phyloP scores from a whole-genome alignment of 2,329 filamentous ascomycete species.

The Colletotrichum endophyticum region DNA sequence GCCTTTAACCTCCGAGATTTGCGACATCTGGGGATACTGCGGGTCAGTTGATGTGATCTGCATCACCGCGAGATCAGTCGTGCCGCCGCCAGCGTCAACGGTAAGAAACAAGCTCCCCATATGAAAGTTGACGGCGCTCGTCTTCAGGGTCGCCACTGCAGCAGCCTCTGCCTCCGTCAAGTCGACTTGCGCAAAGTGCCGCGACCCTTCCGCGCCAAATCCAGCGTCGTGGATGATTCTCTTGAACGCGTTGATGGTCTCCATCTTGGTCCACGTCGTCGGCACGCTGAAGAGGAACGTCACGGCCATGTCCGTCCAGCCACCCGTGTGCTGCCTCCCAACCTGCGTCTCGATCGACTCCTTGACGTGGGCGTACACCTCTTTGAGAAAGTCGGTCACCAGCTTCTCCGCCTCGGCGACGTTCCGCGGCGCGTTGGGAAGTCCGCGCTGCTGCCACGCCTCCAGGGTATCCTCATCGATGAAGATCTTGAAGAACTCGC shows the following conservation, averaged over 20 bases:
- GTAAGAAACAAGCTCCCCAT: slow-evolving; percentile 45
- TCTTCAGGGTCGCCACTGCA: slow-evolving; percentile 50
- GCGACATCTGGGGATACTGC: slow-evolving; percentile 32
- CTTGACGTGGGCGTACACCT: slow-evolving; percentile 54
- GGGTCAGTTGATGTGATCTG: slow-evolving; percentile 36
- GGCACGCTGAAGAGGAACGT: slow-evolving; percentile 63
- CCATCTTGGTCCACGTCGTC: slow-evolving; percentile 58
- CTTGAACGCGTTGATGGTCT: slow-evolving; percentile 56
- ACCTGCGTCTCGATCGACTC: slow-evolving; percentile 46
- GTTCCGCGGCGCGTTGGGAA: slow-evolving; percentile 44
- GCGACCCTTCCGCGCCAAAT: slow-evolving; percentile 47
- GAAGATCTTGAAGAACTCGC: slow-evolving; percentile 62
- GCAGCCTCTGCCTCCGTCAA: slow-evolving; percentile 54
- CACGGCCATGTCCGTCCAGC: slow-evolving; percentile 50
- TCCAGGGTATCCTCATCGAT: slow-evolving; percentile 50
- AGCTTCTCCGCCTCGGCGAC: slow-evolving; percentile 49
- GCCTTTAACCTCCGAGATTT: slow-evolving; percentile 45
- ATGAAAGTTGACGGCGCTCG: slow-evolving; percentile 40
- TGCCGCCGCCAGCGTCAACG: slow-evolving; percentile 51
- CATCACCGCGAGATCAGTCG: slow-evolving; percentile 50
- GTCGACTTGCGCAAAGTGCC: slow-evolving; percentile 45
- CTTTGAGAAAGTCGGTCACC: slow-evolving; percentile 52
- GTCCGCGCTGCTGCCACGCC: slow-evolving; percentile 46
- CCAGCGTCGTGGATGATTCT: slow-evolving; percentile 50
- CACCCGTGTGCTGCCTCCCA: slow-evolving; percentile 36